phyloP scores from a whole-genome alignment of 176 grass and related monocot species.

The Cenchrus americanus region DNA sequence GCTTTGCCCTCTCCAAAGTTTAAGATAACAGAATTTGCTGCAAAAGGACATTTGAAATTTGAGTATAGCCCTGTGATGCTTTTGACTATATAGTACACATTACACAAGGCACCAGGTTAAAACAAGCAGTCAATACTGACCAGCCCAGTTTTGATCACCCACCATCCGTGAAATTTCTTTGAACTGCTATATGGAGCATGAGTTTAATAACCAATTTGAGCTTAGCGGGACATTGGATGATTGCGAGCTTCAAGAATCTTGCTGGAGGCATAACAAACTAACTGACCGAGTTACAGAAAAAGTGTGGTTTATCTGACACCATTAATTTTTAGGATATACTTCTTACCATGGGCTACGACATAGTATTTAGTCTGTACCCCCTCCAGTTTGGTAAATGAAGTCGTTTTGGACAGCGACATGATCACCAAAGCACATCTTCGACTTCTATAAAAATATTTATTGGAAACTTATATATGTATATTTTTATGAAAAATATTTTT shows the following conservation, averaged over 20 bases:
- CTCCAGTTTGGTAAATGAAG: too few species aligned
- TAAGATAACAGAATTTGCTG: constrained; percentile 48
- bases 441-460: too few species aligned
- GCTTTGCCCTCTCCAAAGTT: constrained; percentile 33
- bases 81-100: constrained; percentile 26
- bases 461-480: too few species aligned
- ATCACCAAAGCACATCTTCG: too few species aligned
- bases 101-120: constrained; percentile 42
- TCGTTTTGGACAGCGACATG: too few species aligned
- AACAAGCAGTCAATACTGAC: constrained; percentile 33
- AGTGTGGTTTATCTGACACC: constrained; percentile 3
- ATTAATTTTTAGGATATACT: constrained; percentile 5
- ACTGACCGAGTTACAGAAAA: constrained; percentile 37
- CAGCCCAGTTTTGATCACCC: constrained; percentile 27
- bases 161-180: constrained; percentile 38
- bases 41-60: constrained; percentile 8
- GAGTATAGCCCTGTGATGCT: constrained; percentile 38
- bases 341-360: background rate
- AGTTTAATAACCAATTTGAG: constrained; percentile 40
- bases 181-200: constrained; percentile 44
- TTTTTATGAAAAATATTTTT: too few species aligned
- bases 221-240: constrained; percentile 26
- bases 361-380: background rate
- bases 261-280: constrained; percentile 29
- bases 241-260: constrained; percentile 45